Evolutionary conservation across 306 rosid genomes (phyloP).

Genomic region (Rosa persica): DNA sequence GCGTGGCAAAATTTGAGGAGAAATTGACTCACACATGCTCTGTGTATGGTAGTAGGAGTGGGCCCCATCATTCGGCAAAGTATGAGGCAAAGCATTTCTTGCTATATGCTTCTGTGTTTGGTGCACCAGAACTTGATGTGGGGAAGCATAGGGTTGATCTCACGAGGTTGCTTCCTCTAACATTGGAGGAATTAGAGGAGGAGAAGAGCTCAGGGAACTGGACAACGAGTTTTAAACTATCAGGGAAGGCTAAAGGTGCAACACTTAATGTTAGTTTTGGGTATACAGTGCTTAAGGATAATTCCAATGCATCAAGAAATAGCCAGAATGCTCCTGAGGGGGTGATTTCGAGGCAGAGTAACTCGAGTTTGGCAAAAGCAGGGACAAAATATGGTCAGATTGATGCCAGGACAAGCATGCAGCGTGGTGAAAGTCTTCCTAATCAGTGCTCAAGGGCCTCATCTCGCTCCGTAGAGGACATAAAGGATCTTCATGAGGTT

Average conservation of each 20-base stretch:
- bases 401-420: constrained; percentile 49
- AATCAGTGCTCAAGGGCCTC: constrained; percentile 20
- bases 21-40: constrained; percentile 59
- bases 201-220: constrained; percentile 78
- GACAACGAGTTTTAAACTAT: constrained; percentile 72
- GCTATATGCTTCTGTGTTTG: constrained; percentile 63
- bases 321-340: constrained; percentile 28
- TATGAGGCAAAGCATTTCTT: constrained; percentile 82
- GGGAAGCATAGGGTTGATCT: constrained; percentile 90
- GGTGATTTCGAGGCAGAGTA: constrained; percentile 39
- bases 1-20: constrained; percentile 63
- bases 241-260: constrained; percentile 80
- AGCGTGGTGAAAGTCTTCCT: constrained; percentile 45
- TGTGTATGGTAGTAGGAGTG: constrained; percentile 74
- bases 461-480: constrained; percentile 40
- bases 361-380: constrained; percentile 25
- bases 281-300: constrained; percentile 59
- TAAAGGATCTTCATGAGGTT: constrained; percentile 81
- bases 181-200: constrained; percentile 83
- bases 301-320: constrained; percentile 30
- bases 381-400: constrained; percentile 36
- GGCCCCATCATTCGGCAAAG: constrained; percentile 77
- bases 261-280: constrained; percentile 85
- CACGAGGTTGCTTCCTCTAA: constrained; percentile 82
- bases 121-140: constrained; percentile 64